phyloP scores from a whole-genome alignment of 371 early-diverging fungal species.

The Coemansia sp. region DNA sequence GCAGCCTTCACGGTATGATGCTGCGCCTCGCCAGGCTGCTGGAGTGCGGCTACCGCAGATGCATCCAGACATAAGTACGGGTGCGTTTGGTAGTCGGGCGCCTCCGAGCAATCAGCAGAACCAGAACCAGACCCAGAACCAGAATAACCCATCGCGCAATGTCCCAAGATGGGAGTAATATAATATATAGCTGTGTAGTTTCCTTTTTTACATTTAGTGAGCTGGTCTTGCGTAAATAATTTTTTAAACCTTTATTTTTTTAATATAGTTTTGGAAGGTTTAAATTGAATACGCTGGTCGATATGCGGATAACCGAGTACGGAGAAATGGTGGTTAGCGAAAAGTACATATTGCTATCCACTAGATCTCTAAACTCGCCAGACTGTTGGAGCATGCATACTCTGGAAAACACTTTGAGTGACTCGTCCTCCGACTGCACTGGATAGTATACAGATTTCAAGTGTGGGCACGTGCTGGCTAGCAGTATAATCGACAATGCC shows the following conservation, averaged over 20 bases:
- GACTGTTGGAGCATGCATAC: not conserved
- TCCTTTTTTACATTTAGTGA: not conserved
- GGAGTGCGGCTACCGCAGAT: not conserved
- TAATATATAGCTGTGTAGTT: not conserved
- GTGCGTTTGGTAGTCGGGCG: constrained; percentile 7
- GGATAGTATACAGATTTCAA: not conserved
- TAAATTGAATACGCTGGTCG: not conserved
- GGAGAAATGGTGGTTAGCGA: not conserved
- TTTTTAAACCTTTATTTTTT: not conserved
- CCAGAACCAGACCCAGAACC: not conserved
- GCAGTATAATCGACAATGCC: not conserved
- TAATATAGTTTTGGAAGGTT: not conserved
- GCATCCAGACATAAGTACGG: not conserved
- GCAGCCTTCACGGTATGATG: not conserved
- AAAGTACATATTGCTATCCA: not conserved
- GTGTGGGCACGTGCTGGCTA: not conserved
- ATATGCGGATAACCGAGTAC: not conserved
- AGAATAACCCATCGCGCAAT: constrained; percentile 8
- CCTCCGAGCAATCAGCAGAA: not conserved
- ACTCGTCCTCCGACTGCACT: not conserved
- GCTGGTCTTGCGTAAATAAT: not conserved
- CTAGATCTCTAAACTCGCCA: not conserved
- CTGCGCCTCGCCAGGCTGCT: not conserved
- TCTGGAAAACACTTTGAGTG: not conserved
- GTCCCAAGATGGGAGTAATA: constrained; percentile 30